These are phyloP conservation scores for Pseudogymnoascus sp. DNA, from an alignment of 2,329 filamentous ascomycete genomes.

Conservation along the genomic window DNA sequence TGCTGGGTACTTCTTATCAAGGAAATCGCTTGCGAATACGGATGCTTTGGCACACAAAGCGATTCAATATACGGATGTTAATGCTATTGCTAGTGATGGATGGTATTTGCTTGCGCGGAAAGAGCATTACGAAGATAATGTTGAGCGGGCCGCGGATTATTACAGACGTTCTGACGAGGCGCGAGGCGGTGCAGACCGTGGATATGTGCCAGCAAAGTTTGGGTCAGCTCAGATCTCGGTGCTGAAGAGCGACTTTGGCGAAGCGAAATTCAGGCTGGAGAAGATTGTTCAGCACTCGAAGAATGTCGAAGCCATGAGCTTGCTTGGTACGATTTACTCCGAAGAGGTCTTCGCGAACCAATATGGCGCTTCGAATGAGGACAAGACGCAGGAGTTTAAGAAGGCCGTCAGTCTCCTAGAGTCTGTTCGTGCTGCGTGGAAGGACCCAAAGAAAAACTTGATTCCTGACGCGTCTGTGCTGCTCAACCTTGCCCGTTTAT, in stretches of 20 bases:
- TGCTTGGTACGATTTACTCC: conserved; percentile 85
- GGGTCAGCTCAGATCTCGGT: conserved; percentile 86
- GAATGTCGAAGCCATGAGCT: conserved; percentile 78
- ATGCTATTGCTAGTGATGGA: conserved; percentile 91
- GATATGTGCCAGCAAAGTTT: conserved; percentile 90
- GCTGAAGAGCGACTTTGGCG: conserved; percentile 73
- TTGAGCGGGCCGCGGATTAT: conserved; percentile 69
- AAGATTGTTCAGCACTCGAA: conserved; percentile 87
- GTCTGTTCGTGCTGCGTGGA: conserved; percentile 79
- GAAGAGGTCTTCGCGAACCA: conserved; percentile 86
- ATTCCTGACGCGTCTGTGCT: conserved; percentile 78
- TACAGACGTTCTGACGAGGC: conserved; percentile 89
- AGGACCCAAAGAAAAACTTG: conserved; percentile 79
- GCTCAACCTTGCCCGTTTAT: conserved; percentile 83
- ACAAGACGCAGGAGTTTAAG: conserved; percentile 75
- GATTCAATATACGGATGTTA: conserved; percentile 92
- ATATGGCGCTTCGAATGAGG: conserved; percentile 65
- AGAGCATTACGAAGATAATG: conserved; percentile 74
- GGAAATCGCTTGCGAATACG: conserved; percentile 72
- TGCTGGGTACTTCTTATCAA: conserved; percentile 78
- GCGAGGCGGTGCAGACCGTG: conserved; percentile 80
- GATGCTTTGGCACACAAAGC: conserved; percentile 85
- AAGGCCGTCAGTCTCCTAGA: conserved; percentile 84
- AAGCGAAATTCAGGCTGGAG: conserved; percentile 87
- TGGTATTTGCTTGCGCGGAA: conserved; percentile 94